Evolutionary conservation across 2,329 filamentous ascomycete genomes (phyloP).

Genomic region (Calonectria naviculata): DNA sequence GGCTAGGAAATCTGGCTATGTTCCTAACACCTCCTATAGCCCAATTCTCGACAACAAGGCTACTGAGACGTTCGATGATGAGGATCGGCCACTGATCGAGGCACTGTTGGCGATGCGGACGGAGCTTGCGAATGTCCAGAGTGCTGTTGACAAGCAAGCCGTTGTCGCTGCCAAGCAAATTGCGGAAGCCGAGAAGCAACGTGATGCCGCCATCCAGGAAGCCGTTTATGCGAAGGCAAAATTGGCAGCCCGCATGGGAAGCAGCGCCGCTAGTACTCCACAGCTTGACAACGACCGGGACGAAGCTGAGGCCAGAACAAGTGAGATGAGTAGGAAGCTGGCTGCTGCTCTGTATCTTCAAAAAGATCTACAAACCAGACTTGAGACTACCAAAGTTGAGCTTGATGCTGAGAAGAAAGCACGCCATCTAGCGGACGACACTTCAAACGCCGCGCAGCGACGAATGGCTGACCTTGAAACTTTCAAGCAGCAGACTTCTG

Average conservation of each 20-base stretch:
- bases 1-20: conserved; percentile 90
- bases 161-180: conserved; percentile 87
- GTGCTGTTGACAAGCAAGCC: conserved; percentile 88
- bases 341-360: conserved; percentile 84
- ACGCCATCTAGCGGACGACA: conserved; percentile 89
- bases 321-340: conserved; percentile 84
- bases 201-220: conserved; percentile 93
- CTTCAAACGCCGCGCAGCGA: conserved; percentile 82
- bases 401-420: conserved; percentile 84
- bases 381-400: conserved; percentile 77
- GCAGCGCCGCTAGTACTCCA: conserved; percentile 71
- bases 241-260: conserved; percentile 79
- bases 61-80: conserved; percentile 86
- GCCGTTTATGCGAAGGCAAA: conserved; percentile 96
- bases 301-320: conserved; percentile 65
- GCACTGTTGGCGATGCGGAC: conserved; percentile 91
- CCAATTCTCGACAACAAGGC: conserved; percentile 81
- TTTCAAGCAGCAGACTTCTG: conserved; percentile 84
- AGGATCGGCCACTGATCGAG: conserved; percentile 92
- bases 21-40: conserved; percentile 75
- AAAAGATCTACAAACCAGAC: conserved; percentile 80
- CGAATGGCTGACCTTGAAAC: conserved; percentile 86
- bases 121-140: conserved; percentile 90
- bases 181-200: conserved; percentile 92
- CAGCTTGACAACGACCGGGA: conserved; percentile 69